Evolutionary conservation across 1,139 yeast genomes (phyloP), one percentile per base, ranked within the genome.

Genomic region (Pichia sp.): DNA sequence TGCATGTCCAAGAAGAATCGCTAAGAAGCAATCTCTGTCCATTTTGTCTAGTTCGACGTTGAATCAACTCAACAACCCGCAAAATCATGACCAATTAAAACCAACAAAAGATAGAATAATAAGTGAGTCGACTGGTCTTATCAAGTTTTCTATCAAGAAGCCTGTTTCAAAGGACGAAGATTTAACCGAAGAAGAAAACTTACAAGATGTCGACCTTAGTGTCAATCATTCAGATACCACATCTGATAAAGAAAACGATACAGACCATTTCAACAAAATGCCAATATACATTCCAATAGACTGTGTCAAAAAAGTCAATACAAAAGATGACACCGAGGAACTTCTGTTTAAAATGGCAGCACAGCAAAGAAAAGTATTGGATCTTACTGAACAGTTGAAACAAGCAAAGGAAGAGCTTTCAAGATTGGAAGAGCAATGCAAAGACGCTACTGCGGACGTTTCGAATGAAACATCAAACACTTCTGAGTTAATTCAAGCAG

Each of bases 341-440:
- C 17, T 71, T 12, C 54, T 72, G 17, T 67, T 61, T 48, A 57
- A 63, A 35, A 53, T 74, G 42, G 79, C 79, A 0, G 53, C 73
- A 1, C 73, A 74, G 51, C 75, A 73, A 53, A 65, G 79, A 52
- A 68, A 66, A 35, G 69, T 73, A 3, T 47, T 67, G 27, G 79
- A 74, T 44, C 52, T 72, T 32, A 69, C 66, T 48, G 58, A 65
- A 10, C 67, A 68, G 39, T 54, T 75, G 41, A 57, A 56, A 7
- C 39, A 46, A 9, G 66, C 74, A 3, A 70, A 70, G 52, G 54
- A 53, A 9, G 77, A 74, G 36, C 48, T 74, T 31, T 57, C 58
- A 17, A 55, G 57, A 4, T 50, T 73, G 34, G 75, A 72, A 47
- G 42, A 45, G 14, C 53, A 58, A 48, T 67, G 71, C 48, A 53